Conservation (phyloP, 2,329 filamentous ascomycete genomes). For the Stagonosporopsis rhizophila region DNA sequence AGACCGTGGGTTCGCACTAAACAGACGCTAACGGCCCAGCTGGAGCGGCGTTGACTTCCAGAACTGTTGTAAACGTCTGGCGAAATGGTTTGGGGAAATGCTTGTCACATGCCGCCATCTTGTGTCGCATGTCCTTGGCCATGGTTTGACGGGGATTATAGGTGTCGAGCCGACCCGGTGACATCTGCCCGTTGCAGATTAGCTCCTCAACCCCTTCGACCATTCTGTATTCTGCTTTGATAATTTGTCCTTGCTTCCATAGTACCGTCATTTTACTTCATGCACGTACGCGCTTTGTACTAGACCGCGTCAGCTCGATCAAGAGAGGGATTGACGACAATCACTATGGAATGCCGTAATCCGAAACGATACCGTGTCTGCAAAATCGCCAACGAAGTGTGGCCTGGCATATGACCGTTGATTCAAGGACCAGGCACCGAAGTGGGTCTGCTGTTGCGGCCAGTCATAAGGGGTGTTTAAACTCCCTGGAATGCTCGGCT, state of each 20-base stretch:
- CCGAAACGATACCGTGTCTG: constrained; percentile 11
- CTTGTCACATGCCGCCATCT: constrained; percentile 38
- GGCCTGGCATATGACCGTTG: constrained; percentile 31
- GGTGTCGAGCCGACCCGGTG: constrained; percentile 40
- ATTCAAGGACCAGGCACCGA: constrained; percentile 18
- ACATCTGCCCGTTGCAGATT: constrained; percentile 36
- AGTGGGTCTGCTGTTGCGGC: constrained; percentile 11
- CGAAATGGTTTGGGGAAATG: background rate
- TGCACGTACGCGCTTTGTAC: constrained; percentile 13
- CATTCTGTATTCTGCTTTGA: constrained; percentile 16
- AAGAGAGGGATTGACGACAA: constrained; percentile 18
- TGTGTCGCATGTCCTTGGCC: constrained; percentile 29
- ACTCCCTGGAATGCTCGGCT: constrained; percentile 17
- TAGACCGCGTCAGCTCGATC: constrained; percentile 14
- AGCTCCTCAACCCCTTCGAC: constrained; percentile 21
- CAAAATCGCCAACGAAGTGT: constrained; percentile 9
- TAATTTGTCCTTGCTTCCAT: constrained; percentile 22
- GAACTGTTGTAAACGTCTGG: background rate
- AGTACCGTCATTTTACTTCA: constrained; percentile 16
- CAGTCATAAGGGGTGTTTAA: constrained; percentile 23
- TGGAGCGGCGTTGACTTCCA: constrained; percentile 13
- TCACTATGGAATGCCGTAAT: constrained; percentile 17
- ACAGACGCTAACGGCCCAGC: constrained; percentile 5
- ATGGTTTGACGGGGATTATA: constrained; percentile 28
- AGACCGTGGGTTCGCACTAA: constrained; percentile 1